Base-by-base conservation (phyloP, 1,284 basidiomycete species). In the Mycena citricolor region DNA sequence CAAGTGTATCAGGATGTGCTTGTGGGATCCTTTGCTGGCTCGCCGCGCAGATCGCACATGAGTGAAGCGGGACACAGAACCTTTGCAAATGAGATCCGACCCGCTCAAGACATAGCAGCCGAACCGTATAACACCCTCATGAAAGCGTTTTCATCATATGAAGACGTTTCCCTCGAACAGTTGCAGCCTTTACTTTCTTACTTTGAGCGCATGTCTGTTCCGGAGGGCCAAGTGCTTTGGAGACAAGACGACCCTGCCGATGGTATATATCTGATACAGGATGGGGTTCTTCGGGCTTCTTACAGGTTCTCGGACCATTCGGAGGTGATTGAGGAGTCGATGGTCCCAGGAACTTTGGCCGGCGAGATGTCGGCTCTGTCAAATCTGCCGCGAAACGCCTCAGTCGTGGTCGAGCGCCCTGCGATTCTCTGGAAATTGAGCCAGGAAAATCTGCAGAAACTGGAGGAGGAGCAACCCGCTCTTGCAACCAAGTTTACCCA, bases 311-410 rank as follows among this genome's bases (percentile, higher is more conserved):
- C 81, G 8, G 80, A 83, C 39, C 79, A 86, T 52, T 70, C 76
- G 6, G 75, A 77, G 21, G 63, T 68, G 8, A 79, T 91, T 34
- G 83, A 89, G 57, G 90, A 92, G 66, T 89, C 86, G 4, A 97
- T 95, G 93, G 90, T 95, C 0, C 83, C 92, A 2, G 93, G 92
- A 1, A 91, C 91, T 0, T 69, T 95, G 5, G 90, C 93, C 2
- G 94, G 94, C 1, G 94, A 97, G 64, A 66, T 97, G 42, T 86
- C 87, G 0, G 86, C 86, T 26, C 67, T 97, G 19, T 83, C 89
- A 7, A 81, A 81, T 13, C 73, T 84, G 29, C 72, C 77, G 17
- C 71, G 94, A 35, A 97, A 95, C 61, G 86, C 91, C n/a, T 90
- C 84, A 3, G 90, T 90, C 19, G 70, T 85, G 0, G 90, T 86